Evolutionary conservation across 2,329 filamentous ascomycete species (phyloP).

Genomic region (Lachnellula hyalina): DNA sequence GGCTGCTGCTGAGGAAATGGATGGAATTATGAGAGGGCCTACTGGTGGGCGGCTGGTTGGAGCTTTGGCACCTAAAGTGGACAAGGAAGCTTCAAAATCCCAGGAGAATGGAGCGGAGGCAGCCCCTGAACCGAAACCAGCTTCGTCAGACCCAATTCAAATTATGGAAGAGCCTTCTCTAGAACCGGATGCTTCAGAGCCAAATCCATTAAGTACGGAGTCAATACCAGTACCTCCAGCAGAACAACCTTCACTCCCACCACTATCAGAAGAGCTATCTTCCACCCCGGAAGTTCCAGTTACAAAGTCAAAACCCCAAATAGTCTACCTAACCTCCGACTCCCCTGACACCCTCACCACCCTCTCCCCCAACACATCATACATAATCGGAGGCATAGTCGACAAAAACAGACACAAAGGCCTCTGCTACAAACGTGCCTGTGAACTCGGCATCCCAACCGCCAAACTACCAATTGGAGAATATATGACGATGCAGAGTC

Average conservation of each 20-base stretch:
- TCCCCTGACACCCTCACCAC: conserved; percentile 78
- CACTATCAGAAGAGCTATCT: background rate
- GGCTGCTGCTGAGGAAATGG: conserved; percentile 59
- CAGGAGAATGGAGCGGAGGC: background rate
- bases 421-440: conserved; percentile 79
- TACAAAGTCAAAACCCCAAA: conserved; percentile 39
- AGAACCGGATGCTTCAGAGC: background rate
- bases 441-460: conserved; percentile 71
- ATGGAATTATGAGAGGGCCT: conserved; percentile 58
- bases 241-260: too few species aligned
- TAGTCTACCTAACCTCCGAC: conserved; percentile 89
- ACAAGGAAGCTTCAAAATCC: background rate
- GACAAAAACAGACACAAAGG: conserved; percentile 97
- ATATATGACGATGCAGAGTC: conserved; percentile 84
- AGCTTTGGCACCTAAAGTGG: conserved; percentile 17
- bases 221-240: too few species aligned
- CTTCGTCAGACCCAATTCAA: background rate
- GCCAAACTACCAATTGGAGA: conserved; percentile 93
- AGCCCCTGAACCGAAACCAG: background rate
- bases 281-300: background rate
- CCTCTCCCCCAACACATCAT: conserved; percentile 81
- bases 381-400: conserved; percentile 90
- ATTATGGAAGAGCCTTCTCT: background rate
- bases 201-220: background rate
- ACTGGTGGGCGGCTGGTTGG: conserved; percentile 55